Conservation (phyloP, 495 filamentous ascomycete genomes). For the Margaritispora aquatica region DNA sequence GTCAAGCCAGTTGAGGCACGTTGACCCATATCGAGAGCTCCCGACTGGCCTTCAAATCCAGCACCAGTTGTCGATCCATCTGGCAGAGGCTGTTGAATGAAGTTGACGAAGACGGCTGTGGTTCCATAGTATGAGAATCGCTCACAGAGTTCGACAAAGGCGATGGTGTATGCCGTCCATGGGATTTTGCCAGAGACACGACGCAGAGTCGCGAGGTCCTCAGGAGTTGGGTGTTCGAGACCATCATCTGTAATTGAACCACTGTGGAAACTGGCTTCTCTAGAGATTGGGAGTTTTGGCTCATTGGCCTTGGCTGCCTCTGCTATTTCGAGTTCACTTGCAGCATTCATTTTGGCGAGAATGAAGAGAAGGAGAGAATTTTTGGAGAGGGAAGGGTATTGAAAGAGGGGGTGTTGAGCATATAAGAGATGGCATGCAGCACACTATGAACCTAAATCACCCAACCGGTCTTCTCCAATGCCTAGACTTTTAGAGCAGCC, state of each 20-base stretch:
- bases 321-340: constrained; percentile 10
- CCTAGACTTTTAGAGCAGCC: too few relatives aligned
- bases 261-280: background rate
- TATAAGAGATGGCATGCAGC: too few relatives aligned
- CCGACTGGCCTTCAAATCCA: constrained; percentile 39
- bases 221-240: constrained; percentile 40
- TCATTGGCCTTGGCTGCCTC: constrained; percentile 6
- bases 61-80: constrained; percentile 51
- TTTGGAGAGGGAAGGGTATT: background rate
- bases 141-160: constrained; percentile 70
- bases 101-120: constrained; percentile 62
- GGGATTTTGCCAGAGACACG: constrained; percentile 63
- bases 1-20: constrained; percentile 60
- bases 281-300: background rate
- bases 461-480: too few relatives aligned
- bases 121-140: constrained; percentile 77
- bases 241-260: background rate
- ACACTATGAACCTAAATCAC: too few relatives aligned
- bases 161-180: constrained; percentile 61
- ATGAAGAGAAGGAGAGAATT: background rate
- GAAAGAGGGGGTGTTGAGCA: background rate
- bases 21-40: constrained; percentile 63
- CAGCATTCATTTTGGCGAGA: constrained; percentile 13
- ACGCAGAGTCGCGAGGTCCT: constrained; percentile 53
- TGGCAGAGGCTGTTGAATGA: constrained; percentile 61